A percentile compares a stretch with the other conserved stretches of the same genome.
Evolutionary conservation across 129 eudicot genomes (phyloP).

Genomic region (Calendula officinalis): DNA sequence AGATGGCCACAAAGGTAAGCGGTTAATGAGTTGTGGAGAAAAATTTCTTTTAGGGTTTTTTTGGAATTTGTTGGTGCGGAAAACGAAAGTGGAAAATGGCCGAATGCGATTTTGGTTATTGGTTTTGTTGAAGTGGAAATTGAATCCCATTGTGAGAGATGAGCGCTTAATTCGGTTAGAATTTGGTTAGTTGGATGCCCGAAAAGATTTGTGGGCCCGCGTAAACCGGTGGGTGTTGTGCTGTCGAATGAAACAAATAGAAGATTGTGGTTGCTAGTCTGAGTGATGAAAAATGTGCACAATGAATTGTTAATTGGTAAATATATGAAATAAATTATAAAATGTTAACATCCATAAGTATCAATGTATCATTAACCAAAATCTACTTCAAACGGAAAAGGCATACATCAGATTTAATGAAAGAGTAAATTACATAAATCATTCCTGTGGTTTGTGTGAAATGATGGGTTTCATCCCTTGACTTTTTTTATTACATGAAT

Average conservation of each 20-base stretch:
- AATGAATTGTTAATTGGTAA: background rate
- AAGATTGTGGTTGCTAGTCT: slow-evolving; percentile 61
- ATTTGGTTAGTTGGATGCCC: slow-evolving; percentile 90
- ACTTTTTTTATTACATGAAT: no score
- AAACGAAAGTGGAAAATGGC: slow-evolving; percentile 95
- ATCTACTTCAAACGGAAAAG: no score
- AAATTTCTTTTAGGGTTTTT: slow-evolving; percentile 58
- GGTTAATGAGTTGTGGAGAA: slow-evolving; percentile 54
- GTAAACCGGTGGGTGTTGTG: slow-evolving; percentile 67
- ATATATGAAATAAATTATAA: background rate
- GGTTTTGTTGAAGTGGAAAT: slow-evolving; percentile 30
- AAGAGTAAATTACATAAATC: no score
- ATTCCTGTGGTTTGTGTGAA: no score
- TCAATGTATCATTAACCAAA: no score
- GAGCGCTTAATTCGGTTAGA: slow-evolving; percentile 55
- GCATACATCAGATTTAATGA: no score
- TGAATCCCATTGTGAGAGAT: slow-evolving; percentile 69
- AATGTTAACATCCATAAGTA: background rate
- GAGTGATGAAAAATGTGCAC: slow-evolving; percentile 32
- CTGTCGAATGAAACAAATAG: slow-evolving; percentile 85
- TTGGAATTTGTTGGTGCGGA: slow-evolving; percentile 69
- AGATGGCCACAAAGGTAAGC: slow-evolving; percentile 93
- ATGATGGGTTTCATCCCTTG: no score
- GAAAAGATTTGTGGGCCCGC: slow-evolving; percentile 93
- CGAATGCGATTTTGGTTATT: slow-evolving; percentile 68